phyloP scores from a whole-genome alignment of 805 yeast species.

The Wickerhamomyces pijperi region DNA sequence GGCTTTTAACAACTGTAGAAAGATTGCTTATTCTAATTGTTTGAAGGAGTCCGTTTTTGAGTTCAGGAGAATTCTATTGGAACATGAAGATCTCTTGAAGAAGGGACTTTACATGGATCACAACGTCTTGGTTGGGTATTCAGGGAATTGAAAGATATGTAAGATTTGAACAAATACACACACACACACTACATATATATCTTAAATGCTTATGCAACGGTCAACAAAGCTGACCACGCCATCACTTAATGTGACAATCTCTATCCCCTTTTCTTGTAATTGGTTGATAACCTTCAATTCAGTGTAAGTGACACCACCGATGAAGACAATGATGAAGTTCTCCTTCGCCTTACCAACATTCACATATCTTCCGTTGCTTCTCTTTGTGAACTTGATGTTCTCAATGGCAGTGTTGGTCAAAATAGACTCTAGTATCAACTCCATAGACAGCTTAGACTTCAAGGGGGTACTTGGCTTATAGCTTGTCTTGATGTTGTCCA shows the following conservation, averaged over 20 bases:
- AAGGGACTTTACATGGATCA: neutral
- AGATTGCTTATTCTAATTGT: neutral
- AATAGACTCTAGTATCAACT: constrained; percentile 20
- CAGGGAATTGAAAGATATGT: too few relatives aligned
- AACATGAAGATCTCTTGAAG: neutral
- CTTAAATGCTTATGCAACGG: neutral
- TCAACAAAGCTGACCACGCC: constrained; percentile 21
- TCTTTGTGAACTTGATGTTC: constrained; percentile 26
- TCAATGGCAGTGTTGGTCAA: constrained; percentile 10
- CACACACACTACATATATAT: too few relatives aligned
- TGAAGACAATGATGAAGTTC: constrained; percentile 34
- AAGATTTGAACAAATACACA: too few relatives aligned
- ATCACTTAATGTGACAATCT: constrained; percentile 36
- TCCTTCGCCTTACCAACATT: constrained; percentile 12
- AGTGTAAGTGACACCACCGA: constrained; percentile 83
- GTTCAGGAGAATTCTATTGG: neutral
- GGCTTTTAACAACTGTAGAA: constrained; percentile 49
- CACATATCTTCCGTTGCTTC: constrained; percentile 34
- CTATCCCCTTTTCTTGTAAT: constrained; percentile 21
- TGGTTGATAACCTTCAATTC: constrained; percentile 64
- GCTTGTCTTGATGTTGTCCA: constrained; percentile 33
- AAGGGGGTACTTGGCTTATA: constrained; percentile 14
- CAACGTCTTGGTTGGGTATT: constrained; percentile 2
- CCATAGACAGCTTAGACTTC: constrained; percentile 38
- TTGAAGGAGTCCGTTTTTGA: neutral